Evolutionary conservation across 169 alveolate genomes (phyloP), one percentile per base, ranked within the genome.

Genomic region (Cryptosporidium bovis): DNA sequence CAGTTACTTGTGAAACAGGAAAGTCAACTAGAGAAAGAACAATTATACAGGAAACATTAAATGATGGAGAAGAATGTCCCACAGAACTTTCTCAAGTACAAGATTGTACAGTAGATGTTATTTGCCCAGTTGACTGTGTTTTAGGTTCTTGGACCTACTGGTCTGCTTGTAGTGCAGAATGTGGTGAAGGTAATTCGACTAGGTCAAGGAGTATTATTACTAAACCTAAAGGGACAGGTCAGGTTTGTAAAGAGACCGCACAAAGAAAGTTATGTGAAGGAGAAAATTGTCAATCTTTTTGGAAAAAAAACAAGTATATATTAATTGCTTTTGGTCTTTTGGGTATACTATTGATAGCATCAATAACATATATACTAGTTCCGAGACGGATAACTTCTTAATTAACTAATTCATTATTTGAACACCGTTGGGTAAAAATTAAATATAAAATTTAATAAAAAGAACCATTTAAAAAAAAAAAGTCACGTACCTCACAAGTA

Each of bases 81-180:
- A 53, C 15, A 18, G 87, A 77, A 24, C 64, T 77, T 31, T 40
- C 44, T 12, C 87, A 77, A 50, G 60, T 50, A 6, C 87, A 77
- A 56, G 87, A 77, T 44, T 77, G 87, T 56, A 58, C 71, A 4
- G 71, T 60, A 13, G 71, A 77, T 3, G 91, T 90, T 29, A 65
- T 90, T 40, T 91, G 94, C 58, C 89, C 84, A 2, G 69, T 82
- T 16, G 93, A 92, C 65, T 92, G 94, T 62, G 90, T 29, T 67
- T 36, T 92, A 60, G 82, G 91, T 20, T 82, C 71, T 13, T 92
- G 94, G 94, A 69, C 77, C 48, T 67, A 67, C 51, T 92, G 94
- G 94, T 68, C 90, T 3, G 82, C 64, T 1, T 92, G 94, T 91
- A 68, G 90, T 24, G 91, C 50, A 29, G 68, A 71, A 40, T 92